A percentile compares a stretch with the other conserved stretches of the same genome.
Conservation (phyloP, 805 yeast genomes). For the Teunomyces cretensis region DNA sequence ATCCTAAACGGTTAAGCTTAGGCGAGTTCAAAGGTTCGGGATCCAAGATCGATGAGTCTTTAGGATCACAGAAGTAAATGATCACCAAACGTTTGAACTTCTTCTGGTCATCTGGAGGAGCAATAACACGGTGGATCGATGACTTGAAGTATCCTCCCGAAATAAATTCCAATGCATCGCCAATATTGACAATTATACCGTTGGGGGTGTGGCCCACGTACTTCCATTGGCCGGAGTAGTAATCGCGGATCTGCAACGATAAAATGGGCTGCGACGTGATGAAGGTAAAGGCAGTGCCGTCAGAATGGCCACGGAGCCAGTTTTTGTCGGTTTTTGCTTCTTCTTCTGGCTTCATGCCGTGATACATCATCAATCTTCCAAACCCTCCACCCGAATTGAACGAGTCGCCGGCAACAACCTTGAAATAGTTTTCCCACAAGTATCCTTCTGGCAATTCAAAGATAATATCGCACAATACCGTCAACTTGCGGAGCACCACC, state of each 20-base stretch:
- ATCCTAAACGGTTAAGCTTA: constrained; percentile 10
- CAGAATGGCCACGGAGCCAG: constrained; percentile 33
- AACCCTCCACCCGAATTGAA: constrained; percentile 27
- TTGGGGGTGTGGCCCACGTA: constrained; percentile 31
- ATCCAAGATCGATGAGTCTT: constrained; percentile 12
- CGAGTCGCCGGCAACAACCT: constrained; percentile 20
- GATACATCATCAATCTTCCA: constrained; percentile 31
- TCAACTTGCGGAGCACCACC: constrained; percentile 21
- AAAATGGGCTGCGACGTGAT: constrained; percentile 32
- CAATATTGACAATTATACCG: constrained; percentile 29
- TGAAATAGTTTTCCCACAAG: constrained; percentile 28
- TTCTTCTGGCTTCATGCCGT: constrained; percentile 23
- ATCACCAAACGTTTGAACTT: constrained; percentile 13
- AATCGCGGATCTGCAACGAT: constrained; percentile 30
- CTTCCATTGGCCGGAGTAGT: constrained; percentile 28
- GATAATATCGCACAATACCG: constrained; percentile 24
- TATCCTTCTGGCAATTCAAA: constrained; percentile 29
- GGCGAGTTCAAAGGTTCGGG: constrained; percentile 14
- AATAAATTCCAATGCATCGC: constrained; percentile 32
- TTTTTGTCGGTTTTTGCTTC: constrained; percentile 23
- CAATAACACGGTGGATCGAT: constrained; percentile 14
- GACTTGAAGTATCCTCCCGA: constrained; percentile 25
- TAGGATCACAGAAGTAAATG: constrained; percentile 16
- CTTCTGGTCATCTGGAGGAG: constrained; percentile 16
- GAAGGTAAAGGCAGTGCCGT: constrained; percentile 30